These are phyloP conservation scores for Coemansia aciculifera DNA, from an alignment of 192 early-diverging fungal genomes.

Conservation along the genomic window DNA sequence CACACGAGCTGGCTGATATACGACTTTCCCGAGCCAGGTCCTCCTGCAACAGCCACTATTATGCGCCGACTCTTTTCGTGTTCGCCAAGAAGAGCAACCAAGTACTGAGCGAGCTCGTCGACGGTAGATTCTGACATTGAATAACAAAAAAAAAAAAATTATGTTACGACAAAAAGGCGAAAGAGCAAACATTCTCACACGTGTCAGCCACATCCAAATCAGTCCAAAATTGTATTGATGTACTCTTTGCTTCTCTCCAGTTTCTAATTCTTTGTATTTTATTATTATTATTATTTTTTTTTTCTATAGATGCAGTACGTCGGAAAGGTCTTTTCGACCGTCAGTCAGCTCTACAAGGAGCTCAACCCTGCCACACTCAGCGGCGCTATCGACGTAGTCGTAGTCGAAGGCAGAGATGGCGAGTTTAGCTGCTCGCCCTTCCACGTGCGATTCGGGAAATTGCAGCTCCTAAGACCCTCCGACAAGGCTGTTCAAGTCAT, in stretches of 20 bases:
- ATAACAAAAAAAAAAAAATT: not conserved
- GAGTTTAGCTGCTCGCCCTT: constrained; percentile 91
- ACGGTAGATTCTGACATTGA: not conserved
- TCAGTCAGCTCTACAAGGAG: constrained; percentile 90
- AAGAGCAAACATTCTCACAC: not conserved
- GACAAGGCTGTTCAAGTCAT: constrained; percentile 90
- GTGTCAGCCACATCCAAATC: constrained; percentile 2
- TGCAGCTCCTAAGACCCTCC: constrained; percentile 84
- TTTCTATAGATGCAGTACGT: constrained; percentile 60
- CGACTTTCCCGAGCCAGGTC: constrained; percentile 40
- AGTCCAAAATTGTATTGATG: not conserved
- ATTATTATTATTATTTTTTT: constrained; percentile 3
- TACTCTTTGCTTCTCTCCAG: constrained; percentile 1
- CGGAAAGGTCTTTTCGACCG: constrained; percentile 70
- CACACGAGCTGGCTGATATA: constrained; percentile 25
- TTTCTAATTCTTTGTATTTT: not conserved
- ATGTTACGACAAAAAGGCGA: not conserved
- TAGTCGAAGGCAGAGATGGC: constrained; percentile 82
- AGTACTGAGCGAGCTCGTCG: not conserved
- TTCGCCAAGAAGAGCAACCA: not conserved
- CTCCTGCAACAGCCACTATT: constrained; percentile 36
- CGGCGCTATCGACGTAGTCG: constrained; percentile 98
- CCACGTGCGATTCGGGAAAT: constrained; percentile 97
- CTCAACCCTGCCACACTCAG: constrained; percentile 96
- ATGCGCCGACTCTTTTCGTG: not conserved